A percentile compares a stretch with the other conserved stretches of the same genome.
Conservation (phyloP, 441 rosid species). For the Erodium chrysanthum region DNA sequence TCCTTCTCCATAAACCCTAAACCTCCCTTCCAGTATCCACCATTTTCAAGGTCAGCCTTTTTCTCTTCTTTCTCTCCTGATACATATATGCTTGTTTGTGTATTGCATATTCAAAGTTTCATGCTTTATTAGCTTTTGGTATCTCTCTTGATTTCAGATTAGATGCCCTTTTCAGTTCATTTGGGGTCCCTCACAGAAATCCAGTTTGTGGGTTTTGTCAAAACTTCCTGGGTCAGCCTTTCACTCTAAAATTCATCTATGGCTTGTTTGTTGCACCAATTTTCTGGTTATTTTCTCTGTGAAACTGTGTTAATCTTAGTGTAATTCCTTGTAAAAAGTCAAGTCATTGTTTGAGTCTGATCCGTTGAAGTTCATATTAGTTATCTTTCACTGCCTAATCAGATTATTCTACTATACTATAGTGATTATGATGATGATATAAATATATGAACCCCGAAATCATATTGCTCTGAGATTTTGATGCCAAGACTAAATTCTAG, state of each 20-base stretch:
- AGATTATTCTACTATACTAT: too few species aligned
- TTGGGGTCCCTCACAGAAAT: constrained; percentile 12
- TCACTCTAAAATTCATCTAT: background rate
- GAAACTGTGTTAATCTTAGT: background rate
- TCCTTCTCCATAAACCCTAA: constrained; percentile 15
- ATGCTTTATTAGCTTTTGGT: background rate
- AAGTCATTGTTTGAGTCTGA: background rate
- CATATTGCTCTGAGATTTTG: background rate
- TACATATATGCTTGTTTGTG: background rate
- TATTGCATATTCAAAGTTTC: background rate
- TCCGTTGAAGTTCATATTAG: background rate
- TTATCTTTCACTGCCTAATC: background rate
- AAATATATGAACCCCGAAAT: background rate
- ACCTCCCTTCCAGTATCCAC: constrained; percentile 1
- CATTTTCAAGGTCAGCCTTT: constrained; percentile 18
- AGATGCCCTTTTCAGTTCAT: constrained; percentile 9
- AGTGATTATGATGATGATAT: background rate
- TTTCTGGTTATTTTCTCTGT: background rate
- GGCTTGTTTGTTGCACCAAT: background rate
- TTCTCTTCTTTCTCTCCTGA: background rate
- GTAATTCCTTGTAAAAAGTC: background rate
- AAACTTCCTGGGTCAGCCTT: constrained; percentile 26
- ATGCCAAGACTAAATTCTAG: background rate
- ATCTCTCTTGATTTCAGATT: constrained; percentile 20
- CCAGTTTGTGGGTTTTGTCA: constrained; percentile 16